Conservation (phyloP, 2,329 filamentous ascomycete genomes). For the Sporothrix sp. region DNA sequence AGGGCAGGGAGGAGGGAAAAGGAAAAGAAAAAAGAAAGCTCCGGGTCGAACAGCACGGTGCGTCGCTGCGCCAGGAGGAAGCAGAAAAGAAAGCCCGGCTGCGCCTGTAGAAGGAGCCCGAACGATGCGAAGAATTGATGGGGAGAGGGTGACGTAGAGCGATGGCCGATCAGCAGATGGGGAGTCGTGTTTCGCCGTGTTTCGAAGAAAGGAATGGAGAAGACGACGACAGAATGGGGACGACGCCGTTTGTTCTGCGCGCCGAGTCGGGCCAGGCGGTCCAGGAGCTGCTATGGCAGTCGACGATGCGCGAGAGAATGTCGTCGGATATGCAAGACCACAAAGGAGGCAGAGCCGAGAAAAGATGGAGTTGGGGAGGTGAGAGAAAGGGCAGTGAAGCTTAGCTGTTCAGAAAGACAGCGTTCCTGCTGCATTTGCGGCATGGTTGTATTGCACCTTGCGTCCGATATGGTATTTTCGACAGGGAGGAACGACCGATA, state of each 20-base stretch:
- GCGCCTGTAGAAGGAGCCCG: background rate
- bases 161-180: background rate
- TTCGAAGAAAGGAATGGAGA: background rate
- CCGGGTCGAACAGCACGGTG: background rate
- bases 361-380: background rate
- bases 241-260: background rate
- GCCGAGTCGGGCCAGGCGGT: background rate
- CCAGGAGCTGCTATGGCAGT: background rate
- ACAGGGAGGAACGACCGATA: too few species aligned
- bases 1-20: too few species aligned
- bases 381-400: conserved; percentile 2
- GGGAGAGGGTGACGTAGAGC: conserved; percentile 1
- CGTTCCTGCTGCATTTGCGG: background rate
- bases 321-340: background rate
- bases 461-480: too few species aligned
- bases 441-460: too few species aligned
- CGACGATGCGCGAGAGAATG: background rate
- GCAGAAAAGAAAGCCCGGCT: background rate
- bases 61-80: background rate
- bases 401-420: conserved; percentile 4
- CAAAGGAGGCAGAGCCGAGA: too few species aligned
- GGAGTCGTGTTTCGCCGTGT: background rate
- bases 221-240: background rate
- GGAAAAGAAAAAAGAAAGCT: background rate
- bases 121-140: background rate